Conservation (phyloP, 2,329 filamentous ascomycete genomes). For the Tolypocladium nubicola region DNA sequence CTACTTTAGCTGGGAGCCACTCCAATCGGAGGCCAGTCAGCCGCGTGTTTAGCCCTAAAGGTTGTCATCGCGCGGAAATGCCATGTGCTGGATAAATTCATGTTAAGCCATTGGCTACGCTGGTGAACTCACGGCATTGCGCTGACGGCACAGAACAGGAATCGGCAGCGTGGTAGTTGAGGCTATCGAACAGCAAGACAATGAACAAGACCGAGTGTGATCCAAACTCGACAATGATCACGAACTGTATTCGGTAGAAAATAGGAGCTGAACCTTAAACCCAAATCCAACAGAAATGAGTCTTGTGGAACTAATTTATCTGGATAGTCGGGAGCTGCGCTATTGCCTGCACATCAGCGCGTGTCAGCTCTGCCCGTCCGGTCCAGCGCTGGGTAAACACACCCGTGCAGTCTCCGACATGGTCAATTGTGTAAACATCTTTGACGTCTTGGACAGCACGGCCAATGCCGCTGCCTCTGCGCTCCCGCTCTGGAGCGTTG, state of each 20-base stretch:
- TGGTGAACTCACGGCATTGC: background rate
- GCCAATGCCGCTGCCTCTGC: background rate
- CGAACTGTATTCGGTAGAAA: slow-evolving; percentile 69
- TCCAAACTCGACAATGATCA: slow-evolving; percentile 70
- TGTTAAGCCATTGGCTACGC: background rate
- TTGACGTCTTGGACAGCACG: background rate
- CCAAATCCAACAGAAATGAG: slow-evolving; percentile 76
- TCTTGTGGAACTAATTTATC: slow-evolving; percentile 52
- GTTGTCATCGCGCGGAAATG: background rate
- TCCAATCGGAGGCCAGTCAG: background rate
- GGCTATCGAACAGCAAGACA: too few species aligned
- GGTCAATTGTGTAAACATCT: background rate
- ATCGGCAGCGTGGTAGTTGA: background rate
- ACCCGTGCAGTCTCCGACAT: background rate
- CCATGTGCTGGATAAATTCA: background rate
- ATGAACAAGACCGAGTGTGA: slow-evolving; percentile 45
- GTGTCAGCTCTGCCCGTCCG: background rate
- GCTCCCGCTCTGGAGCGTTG: background rate
- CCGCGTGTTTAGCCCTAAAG: background rate
- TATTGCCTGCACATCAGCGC: background rate
- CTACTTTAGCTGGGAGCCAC: background rate
- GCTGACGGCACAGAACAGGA: background rate
- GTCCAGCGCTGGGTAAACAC: background rate
- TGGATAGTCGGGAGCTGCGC: slow-evolving; percentile 46
- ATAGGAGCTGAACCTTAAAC: slow-evolving; percentile 58